Conservation (phyloP, 2,329 filamentous ascomycete species). For the Pyrenophora seminiperda region DNA sequence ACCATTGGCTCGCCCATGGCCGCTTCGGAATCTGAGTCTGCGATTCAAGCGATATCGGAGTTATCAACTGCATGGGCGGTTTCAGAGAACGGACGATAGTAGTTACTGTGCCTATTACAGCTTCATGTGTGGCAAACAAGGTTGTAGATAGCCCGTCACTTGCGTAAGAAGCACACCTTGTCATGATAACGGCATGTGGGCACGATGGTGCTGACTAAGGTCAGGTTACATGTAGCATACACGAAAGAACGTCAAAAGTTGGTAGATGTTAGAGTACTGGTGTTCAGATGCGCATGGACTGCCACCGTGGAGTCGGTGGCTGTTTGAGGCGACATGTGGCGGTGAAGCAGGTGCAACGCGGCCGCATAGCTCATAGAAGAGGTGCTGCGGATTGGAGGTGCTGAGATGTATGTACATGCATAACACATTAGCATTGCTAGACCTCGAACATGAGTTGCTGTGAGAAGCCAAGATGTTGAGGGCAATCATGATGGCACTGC, state of each 20-base stretch:
- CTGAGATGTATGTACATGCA: too few species aligned
- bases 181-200: too few species aligned
- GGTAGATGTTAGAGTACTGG: background rate
- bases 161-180: too few species aligned
- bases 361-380: background rate
- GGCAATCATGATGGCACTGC: slow-evolving; percentile 8
- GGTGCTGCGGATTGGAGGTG: too few species aligned
- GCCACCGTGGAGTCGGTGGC: background rate
- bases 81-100: slow-evolving; percentile 32
- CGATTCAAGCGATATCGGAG: slow-evolving; percentile 19
- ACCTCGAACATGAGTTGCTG: background rate
- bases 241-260: background rate
- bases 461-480: background rate
- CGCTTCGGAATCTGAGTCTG: slow-evolving; percentile 24
- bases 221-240: background rate
- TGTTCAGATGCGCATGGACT: background rate
- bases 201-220: too few species aligned
- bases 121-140: too few species aligned
- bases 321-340: background rate
- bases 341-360: background rate
- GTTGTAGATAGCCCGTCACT: background rate
- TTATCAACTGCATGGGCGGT: slow-evolving; percentile 31
- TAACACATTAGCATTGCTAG: too few species aligned
- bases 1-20: slow-evolving; percentile 27
- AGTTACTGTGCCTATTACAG: background rate